Percentiles rank a stretch among this genome's conserved stretches.
Conservation (phyloP, 1,139 yeast species). For the Taphrina deformans region DNA sequence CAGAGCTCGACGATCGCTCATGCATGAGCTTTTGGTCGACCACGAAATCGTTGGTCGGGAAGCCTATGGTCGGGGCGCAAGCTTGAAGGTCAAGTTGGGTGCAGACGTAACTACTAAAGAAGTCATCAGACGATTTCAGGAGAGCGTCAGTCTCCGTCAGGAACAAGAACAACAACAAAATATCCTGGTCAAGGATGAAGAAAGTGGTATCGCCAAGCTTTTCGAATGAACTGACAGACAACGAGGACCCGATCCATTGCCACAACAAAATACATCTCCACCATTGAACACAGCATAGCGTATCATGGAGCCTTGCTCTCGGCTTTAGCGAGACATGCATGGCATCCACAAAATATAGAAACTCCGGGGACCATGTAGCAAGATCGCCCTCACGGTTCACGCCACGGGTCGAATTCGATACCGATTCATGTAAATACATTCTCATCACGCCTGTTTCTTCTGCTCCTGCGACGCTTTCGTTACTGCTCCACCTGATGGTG, state of each 20-base stretch:
- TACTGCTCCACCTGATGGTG: background rate
- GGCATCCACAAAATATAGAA: background rate
- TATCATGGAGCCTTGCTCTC: background rate
- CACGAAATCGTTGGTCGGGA: slow-evolving; percentile 28
- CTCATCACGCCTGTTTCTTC: background rate
- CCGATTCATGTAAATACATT: too few relatives aligned
- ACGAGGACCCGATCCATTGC: too few relatives aligned
- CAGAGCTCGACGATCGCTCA: slow-evolving; percentile 14
- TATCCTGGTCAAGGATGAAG: slow-evolving; percentile 24
- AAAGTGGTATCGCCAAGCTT: slow-evolving; percentile 29
- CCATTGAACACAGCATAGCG: background rate
- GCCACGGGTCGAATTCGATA: too few relatives aligned
- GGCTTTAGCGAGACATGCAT: background rate
- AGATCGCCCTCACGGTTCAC: too few relatives aligned
- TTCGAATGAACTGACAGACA: background rate
- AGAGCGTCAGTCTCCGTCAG: slow-evolving; percentile 21
- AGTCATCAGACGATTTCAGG: slow-evolving; percentile 25
- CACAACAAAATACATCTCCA: background rate
- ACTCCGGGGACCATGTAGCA: background rate
- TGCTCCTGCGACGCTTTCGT: background rate
- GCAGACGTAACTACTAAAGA: slow-evolving; percentile 32
- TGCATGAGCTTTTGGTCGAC: slow-evolving; percentile 25
- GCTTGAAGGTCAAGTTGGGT: slow-evolving; percentile 5
- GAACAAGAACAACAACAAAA: slow-evolving; percentile 14
- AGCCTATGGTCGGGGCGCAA: slow-evolving; percentile 28